Evolutionary conservation across 352 stramenopile species (phyloP), one percentile per base, ranked within the genome.

Genomic region (Pseudoperonospora humuli): DNA sequence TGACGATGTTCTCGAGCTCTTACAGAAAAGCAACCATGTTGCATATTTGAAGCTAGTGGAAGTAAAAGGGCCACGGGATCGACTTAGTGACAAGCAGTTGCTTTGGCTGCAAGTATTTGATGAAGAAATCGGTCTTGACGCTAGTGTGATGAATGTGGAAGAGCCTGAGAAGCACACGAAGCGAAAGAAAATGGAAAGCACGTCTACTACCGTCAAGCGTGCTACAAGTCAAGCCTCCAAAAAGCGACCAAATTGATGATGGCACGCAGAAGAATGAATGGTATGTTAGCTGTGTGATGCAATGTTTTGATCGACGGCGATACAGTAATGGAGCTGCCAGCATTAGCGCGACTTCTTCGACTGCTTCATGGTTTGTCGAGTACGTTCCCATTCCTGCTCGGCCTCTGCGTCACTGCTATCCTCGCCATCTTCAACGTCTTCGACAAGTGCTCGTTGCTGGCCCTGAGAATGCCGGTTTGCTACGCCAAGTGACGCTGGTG

Each of bases 51-150:
- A 85, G 48, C 40, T 92, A 3, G 77, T 95, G 11, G 84, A 95
- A 61, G 84, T 95, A 9, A 95, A 95, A 49, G 82, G 82, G 0
- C 80, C 84, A 19, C 70, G 82, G 11, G 84, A 95, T 40, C 73
- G 71, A 28, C 61, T 95, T 1, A 91, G 75, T 28, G 75, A 89
- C 46, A 86, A 90, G 34, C 84, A 95, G 38, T 27, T 70, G n/a
- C 54, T 83, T 1, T 94, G 84, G 84, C 50, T 95, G 2, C 39
- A 84, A 7, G 48, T 89, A 3, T 43, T 95, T 17, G 76, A 58
- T 20, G 48, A 75, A 7, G 45, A 83, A 2, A 49, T 86, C 18
- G 61, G 66, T n/a, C 48, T 90, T 1, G 54, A 82, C 18, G 50
- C 67, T 7, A 67, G 54, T n/a, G 75, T 89, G 7, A 80, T 83